Evolutionary conservation across 2,329 filamentous ascomycete genomes (phyloP), one percentile per base, ranked within the genome.

Genomic region (Xylaria sp.): DNA sequence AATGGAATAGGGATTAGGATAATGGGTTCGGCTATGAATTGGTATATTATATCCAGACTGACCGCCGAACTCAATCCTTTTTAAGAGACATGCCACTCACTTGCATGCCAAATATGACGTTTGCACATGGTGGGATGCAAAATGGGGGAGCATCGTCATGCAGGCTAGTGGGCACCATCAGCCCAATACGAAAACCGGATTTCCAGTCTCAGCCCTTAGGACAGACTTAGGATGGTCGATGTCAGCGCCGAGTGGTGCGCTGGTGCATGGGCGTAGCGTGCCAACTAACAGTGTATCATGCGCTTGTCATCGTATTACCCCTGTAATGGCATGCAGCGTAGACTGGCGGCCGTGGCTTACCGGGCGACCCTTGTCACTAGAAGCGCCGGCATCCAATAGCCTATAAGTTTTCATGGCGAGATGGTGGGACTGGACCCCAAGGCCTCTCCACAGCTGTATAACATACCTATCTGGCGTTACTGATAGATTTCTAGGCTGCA

Each of bases 101-200:
- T 5, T 38, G 11, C 51, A 38, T 36, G 57, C 33, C 51, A 38
- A 15, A 44, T 6, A 68, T 72, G 70, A 71, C 63, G 68, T 72
- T 68, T 48, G 60, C 63, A 44, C 38, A 38, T 6, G 59, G 59
- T 51, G 54, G 54, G 44, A 66, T 64, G 59, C 46, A 59, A 59
- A 54, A 26, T 46, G 51, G 64, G 54, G 51, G 23, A 53, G 33
- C 57, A 65, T 63, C 53, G 53, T 66, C 63, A 68, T 71, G 65
- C 65, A 66, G 62, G 44, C 23, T 26, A 17, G 48, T 70, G 61
- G 62, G 59, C 60, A 67, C 63, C 61, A 53, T 59, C 63, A 71
- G 65, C 60, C 72, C 74, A 77, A 77, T 77, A 75, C 75, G 74
- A 77, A 77, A 76, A 74, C 76, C 70, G 73, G 75, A 74, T 77